Evolutionary conservation across 108 stramenopile genomes (phyloP).

Genomic region (Skeletonema potamos): DNA sequence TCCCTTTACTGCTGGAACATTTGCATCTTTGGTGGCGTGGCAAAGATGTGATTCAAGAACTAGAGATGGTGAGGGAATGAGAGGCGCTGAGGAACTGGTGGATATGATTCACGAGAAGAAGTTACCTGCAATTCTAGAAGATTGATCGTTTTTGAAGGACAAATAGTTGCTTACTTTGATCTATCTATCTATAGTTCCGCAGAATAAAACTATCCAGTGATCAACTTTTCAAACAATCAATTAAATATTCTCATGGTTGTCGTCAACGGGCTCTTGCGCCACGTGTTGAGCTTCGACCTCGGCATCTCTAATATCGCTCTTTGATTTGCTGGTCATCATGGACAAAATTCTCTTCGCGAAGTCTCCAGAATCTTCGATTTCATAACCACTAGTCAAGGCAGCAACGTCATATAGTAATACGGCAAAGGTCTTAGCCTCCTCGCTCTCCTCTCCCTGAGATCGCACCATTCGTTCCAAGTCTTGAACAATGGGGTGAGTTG

Average conservation of each 20-base stretch:
- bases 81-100: slow-evolving; percentile 26
- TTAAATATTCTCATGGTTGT: slow-evolving; percentile 8
- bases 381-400: slow-evolving; percentile 94
- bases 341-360: slow-evolving; percentile 88
- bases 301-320: slow-evolving; percentile 33
- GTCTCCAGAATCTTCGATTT: slow-evolving; percentile 79
- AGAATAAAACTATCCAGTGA: neutral
- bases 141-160: neutral
- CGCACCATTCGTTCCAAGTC: slow-evolving; percentile 69
- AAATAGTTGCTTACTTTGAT: neutral
- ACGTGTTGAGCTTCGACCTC: slow-evolving; percentile 26
- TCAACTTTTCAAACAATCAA: neutral
- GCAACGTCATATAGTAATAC: slow-evolving; percentile 93
- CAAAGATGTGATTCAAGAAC: slow-evolving; percentile 36
- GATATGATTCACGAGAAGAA: slow-evolving; percentile 13
- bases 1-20: slow-evolving; percentile 25
- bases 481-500: slow-evolving; percentile 89
- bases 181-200: neutral
- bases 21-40: slow-evolving; percentile 44
- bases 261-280: neutral
- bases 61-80: slow-evolving; percentile 42
- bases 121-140: slow-evolving; percentile 17
- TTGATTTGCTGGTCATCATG: slow-evolving; percentile 66
- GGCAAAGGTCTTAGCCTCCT: slow-evolving; percentile 77
- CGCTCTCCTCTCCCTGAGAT: slow-evolving; percentile 48